Conservation (phyloP, 2,329 filamentous ascomycete species). For the Pezicula neosporulosa region DNA sequence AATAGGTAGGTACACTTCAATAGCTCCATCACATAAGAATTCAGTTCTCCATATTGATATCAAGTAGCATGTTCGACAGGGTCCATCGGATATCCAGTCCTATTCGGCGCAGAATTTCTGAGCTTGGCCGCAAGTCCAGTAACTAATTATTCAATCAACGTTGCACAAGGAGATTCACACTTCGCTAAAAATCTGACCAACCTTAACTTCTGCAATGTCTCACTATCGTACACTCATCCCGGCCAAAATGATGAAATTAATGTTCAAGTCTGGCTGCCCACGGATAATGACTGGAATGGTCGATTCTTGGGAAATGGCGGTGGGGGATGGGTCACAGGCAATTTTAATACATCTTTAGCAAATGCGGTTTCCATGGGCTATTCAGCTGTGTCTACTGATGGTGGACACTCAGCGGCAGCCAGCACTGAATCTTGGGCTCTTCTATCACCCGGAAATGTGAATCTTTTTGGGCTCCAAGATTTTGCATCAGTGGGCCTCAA, state of each 20-base stretch:
- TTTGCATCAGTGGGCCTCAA: slow-evolving; percentile 32
- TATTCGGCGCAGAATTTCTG: not conserved
- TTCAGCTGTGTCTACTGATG: slow-evolving; percentile 26
- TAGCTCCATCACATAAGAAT: too few relatives aligned
- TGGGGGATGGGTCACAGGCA: slow-evolving; percentile 11
- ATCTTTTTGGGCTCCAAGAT: slow-evolving; percentile 26
- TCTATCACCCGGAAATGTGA: slow-evolving; percentile 3
- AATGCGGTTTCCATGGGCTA: slow-evolving; percentile 22
- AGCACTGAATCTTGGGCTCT: not conserved
- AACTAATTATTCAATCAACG: not conserved
- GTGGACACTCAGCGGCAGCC: slow-evolving; percentile 17
- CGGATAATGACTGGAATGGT: slow-evolving; percentile 28
- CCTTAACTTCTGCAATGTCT: not conserved
- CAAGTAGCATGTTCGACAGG: not conserved
- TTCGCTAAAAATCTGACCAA: not conserved
- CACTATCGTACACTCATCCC: slow-evolving; percentile 19
- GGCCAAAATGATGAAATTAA: slow-evolving; percentile 19
- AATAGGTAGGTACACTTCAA: too few relatives aligned
- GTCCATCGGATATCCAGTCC: not conserved
- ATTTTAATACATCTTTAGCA: slow-evolving; percentile 17
- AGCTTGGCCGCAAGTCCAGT: not conserved
- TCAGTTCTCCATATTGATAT: too few relatives aligned
- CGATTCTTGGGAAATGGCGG: slow-evolving; percentile 4
- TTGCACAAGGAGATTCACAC: not conserved
- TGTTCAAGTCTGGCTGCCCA: slow-evolving; percentile 22